Percentiles rank a stretch among this genome's conserved stretches.
phyloP scores from a whole-genome alignment of 495 filamentous ascomycete species.

The Margaritispora aquatica region DNA sequence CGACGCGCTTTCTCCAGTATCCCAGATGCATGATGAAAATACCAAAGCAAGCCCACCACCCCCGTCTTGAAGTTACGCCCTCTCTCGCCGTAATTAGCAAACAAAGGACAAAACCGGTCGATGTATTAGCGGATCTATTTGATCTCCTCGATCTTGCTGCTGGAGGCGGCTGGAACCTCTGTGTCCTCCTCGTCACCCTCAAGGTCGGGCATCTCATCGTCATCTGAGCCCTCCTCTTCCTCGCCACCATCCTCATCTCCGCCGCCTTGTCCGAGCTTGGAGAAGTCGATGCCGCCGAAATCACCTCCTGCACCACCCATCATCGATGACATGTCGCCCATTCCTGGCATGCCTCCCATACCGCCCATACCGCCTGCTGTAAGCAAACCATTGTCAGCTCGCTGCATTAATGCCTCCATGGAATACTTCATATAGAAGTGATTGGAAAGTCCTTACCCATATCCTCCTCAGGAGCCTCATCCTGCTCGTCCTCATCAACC shows the following conservation, averaged over 20 bases:
- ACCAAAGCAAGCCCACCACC: neutral
- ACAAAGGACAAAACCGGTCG: no score
- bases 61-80: slow-evolving; percentile 2
- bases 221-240: slow-evolving; percentile 55
- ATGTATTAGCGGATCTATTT: slow-evolving; percentile 16
- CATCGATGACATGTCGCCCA: slow-evolving; percentile 31
- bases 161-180: slow-evolving; percentile 5
- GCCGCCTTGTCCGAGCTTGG: slow-evolving; percentile 69
- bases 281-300: slow-evolving; percentile 79
- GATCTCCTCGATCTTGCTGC: slow-evolving; percentile 23
- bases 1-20: slow-evolving; percentile 1
- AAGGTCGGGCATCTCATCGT: slow-evolving; percentile 32
- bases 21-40: slow-evolving; percentile 9
- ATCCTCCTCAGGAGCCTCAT: slow-evolving; percentile 78
- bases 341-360: slow-evolving; percentile 30
- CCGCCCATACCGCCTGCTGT: slow-evolving; percentile 29
- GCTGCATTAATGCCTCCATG: no score
- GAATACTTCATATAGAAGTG: no score
- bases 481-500: slow-evolving; percentile 99
- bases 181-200: slow-evolving; percentile 20
- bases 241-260: slow-evolving; percentile 44
- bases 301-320: slow-evolving; percentile 42
- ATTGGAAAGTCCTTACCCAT: slow-evolving; percentile 37
- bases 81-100: no score
- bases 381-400: slow-evolving; percentile 17